Evolutionary conservation across 805 yeast genomes (phyloP), one percentile per base, ranked within the genome.

Genomic region (Torulaspora maleeae): DNA sequence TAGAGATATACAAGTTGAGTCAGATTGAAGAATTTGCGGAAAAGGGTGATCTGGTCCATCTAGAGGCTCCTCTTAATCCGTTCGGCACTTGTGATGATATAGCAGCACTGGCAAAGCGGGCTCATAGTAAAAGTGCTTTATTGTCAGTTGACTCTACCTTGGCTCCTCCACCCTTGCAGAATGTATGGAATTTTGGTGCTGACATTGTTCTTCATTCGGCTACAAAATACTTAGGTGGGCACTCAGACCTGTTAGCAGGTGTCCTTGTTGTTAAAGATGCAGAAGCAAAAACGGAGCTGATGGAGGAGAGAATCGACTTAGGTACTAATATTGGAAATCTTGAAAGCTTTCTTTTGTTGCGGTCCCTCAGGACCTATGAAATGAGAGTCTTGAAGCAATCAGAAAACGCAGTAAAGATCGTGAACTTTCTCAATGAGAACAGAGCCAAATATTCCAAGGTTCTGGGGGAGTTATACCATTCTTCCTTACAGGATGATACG

Each of bases 171-270:
- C 96, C 96, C n/a, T 67, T 89, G 46, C 84, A 80, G 55, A 78
- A 87, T 49, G 91, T 95, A 5, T 87, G 88, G 67, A 73, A 74
- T 32, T 83, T 77, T 56, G 96, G 91, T 38, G 96, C 84, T 25
- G 97, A 91, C 63, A 68, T 88, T 53, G 80, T 91, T n/a, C 70
- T 91, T 77, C 96, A 90, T 64, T 87, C 96, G 1, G 96, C 89
- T 1, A 90, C 96, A 0, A 90, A 90, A 63, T 91, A 83, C 67
- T 83, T 88, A 58, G 96, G 95, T 33, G 97, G 98, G 12, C 96
- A 90, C 66, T 86, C 95, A 5, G 97, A 90, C 63, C 69, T 89
- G 35, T 70, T 90, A 39, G 88, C 95, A 3, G 97, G 98, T 28
- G 71, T 83, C 11, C 66, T 89, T 16, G 79, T 82, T 15, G 80